A percentile compares a stretch with the other conserved stretches of the same genome.
These are phyloP conservation scores for Eucalyptus microcorys DNA, from an alignment of 345 rosid genomes.

Conservation along the genomic window DNA sequence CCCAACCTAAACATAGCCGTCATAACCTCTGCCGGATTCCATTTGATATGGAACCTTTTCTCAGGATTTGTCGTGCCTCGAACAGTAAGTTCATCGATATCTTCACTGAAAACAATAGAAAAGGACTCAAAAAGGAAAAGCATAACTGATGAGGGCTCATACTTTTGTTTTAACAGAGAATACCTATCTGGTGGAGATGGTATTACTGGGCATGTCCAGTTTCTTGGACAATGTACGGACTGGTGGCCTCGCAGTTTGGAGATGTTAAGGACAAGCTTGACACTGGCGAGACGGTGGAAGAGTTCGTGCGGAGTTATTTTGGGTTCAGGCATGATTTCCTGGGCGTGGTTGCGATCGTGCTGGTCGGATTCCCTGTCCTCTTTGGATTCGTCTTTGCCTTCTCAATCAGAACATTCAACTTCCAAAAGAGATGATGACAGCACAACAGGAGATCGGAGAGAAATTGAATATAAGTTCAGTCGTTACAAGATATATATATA, in stretches of 20 bases:
- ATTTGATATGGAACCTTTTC: constrained; percentile 43
- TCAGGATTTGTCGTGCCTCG: constrained; percentile 47
- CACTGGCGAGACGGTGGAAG: constrained; percentile 32
- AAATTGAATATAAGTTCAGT: background rate
- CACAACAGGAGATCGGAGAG: background rate
- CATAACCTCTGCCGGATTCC: constrained; percentile 28
- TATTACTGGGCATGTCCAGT: constrained; percentile 43
- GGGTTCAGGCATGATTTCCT: constrained; percentile 48
- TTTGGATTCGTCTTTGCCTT: constrained; percentile 62
- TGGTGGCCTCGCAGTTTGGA: constrained; percentile 45
- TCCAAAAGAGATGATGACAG: constrained; percentile 43
- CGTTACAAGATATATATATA: background rate
- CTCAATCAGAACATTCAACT: constrained; percentile 63
- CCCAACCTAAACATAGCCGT: constrained; percentile 43
- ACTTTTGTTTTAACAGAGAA: constrained; percentile 19
- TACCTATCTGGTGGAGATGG: constrained; percentile 74
- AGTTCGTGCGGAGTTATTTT: constrained; percentile 41
- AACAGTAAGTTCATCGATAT: constrained; percentile 6
- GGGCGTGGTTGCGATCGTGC: constrained; percentile 36
- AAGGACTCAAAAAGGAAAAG: background rate
- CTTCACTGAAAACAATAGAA: background rate
- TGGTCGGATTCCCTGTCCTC: constrained; percentile 30
- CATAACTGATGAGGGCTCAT: background rate
- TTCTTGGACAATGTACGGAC: constrained; percentile 51
- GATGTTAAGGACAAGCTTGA: constrained; percentile 28